These are phyloP conservation scores for Aspergillus bertholletiae DNA, from an alignment of 495 filamentous ascomycete species.

Conservation along the genomic window DNA sequence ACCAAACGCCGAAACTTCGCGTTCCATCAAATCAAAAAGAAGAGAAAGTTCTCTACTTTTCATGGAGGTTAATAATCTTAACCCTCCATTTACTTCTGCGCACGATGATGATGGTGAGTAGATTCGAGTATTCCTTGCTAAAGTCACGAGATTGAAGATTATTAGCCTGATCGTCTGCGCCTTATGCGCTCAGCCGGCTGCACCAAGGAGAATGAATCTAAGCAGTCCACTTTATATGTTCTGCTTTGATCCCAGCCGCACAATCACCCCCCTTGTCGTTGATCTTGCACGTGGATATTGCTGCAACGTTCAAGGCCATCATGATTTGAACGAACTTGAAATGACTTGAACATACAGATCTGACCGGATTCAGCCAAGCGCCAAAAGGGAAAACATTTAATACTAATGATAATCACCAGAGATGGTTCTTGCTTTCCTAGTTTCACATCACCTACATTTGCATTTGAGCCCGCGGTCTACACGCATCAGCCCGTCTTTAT, in stretches of 20 bases:
- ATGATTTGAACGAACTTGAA: slow-evolving; percentile 29
- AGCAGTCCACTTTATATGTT: not conserved
- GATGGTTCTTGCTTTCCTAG: slow-evolving; percentile 10
- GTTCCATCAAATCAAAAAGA: slow-evolving; percentile 48
- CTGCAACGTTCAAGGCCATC: slow-evolving; percentile 6
- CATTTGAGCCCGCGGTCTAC: not conserved
- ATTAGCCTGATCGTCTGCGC: not conserved
- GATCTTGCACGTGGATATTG: slow-evolving; percentile 1
- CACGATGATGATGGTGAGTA: slow-evolving; percentile 23
- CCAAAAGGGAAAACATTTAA: slow-evolving; percentile 27
- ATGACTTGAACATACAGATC: slow-evolving; percentile 15
- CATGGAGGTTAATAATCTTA: slow-evolving; percentile 39
- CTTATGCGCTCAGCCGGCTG: not conserved
- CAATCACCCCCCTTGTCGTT: not conserved
- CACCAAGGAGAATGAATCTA: not conserved
- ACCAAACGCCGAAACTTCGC: slow-evolving; percentile 32
- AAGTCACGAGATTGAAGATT: not conserved
- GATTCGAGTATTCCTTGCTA: not conserved
- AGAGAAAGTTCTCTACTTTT: slow-evolving; percentile 58
- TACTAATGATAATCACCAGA: slow-evolving; percentile 41
- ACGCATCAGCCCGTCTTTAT: too few species aligned
- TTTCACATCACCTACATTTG: not conserved
- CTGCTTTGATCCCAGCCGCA: too few species aligned
- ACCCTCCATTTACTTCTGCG: slow-evolving; percentile 18
- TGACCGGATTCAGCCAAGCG: not conserved